Percentiles rank a stretch among this genome's conserved stretches.
Evolutionary conservation across 1,139 yeast genomes (phyloP).

Genomic region (Sugiyamaella neomexicana): DNA sequence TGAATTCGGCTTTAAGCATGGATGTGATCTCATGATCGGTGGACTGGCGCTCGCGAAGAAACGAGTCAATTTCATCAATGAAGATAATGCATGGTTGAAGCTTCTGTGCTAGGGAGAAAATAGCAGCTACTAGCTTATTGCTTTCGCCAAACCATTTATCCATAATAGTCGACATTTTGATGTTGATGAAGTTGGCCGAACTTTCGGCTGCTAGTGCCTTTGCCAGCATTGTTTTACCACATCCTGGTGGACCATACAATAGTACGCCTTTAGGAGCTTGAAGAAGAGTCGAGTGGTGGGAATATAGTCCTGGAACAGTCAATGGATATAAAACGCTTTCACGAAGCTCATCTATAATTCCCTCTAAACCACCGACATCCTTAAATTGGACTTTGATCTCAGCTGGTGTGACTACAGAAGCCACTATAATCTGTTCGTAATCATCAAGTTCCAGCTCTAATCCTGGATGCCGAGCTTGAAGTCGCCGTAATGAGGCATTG

Average conservation of each 20-base stretch:
- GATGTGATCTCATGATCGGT: constrained; percentile 96
- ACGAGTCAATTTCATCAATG: constrained; percentile 95
- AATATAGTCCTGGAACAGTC: constrained; percentile 48
- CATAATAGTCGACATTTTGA: constrained; percentile 92
- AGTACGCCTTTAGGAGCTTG: constrained; percentile 95
- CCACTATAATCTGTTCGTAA: constrained; percentile 74
- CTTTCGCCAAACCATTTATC: constrained; percentile 99
- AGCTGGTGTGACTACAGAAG: constrained; percentile 78
- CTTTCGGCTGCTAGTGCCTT: constrained; percentile 92
- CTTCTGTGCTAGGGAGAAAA: constrained; percentile 85
- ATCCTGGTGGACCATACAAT: constrained; percentile 95
- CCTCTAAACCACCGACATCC: constrained; percentile 87
- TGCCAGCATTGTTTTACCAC: constrained; percentile 97
- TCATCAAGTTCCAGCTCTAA: constrained; percentile 62
- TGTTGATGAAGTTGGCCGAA: constrained; percentile 87
- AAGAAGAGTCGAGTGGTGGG: constrained; percentile 47
- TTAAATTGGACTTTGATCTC: constrained; percentile 74
- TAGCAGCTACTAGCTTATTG: constrained; percentile 90
- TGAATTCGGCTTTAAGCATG: constrained; percentile 91
- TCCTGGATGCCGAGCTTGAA: constrained; percentile 60
- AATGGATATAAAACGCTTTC: constrained; percentile 89
- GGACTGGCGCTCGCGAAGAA: constrained; percentile 80
- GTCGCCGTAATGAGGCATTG: constrained; percentile 57
- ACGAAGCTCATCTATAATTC: constrained; percentile 75
- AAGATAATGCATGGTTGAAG: constrained; percentile 93